Percentiles rank a stretch among this genome's conserved stretches.
Conservation (phyloP, 1,284 basidiomycete genomes). For the Ustilago esculenta region DNA sequence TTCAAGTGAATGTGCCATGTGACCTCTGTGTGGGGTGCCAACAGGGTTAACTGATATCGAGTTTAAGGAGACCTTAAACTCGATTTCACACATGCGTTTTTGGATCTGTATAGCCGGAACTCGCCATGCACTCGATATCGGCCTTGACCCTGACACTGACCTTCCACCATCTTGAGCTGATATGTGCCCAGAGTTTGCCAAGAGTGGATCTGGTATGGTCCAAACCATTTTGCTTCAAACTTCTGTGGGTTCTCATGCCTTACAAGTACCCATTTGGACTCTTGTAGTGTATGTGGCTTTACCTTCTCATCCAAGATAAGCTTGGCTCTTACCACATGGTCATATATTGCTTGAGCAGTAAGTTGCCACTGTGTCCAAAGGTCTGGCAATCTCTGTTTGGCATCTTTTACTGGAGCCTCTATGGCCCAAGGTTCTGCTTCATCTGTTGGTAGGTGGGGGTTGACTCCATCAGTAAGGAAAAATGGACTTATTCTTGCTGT, state of each 20-base stretch:
- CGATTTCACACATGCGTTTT: no score
- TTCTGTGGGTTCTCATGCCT: not conserved
- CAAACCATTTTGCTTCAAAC: no score
- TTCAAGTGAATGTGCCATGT: no score
- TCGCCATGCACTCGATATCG: no score
- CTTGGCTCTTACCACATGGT: not conserved
- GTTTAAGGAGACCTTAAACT: no score
- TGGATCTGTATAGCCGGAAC: no score
- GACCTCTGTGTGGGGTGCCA: no score
- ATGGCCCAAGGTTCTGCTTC: not conserved
- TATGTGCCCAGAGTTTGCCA: not conserved
- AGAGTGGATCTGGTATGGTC: not conserved
- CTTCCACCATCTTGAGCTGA: not conserved
- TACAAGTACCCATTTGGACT: not conserved
- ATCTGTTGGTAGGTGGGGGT: not conserved
- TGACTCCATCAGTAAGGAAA: slow-evolving; percentile 3
- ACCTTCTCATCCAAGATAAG: not conserved
- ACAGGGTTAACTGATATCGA: no score
- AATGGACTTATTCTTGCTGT: slow-evolving; percentile 1
- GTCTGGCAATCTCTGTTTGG: not conserved
- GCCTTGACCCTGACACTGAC: no score
- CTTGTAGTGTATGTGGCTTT: not conserved
- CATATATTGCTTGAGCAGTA: not conserved
- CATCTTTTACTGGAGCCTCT: not conserved
- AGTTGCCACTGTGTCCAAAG: not conserved